Evolutionary conservation across 768 basidiomycete species (phyloP), one percentile per base, ranked within the genome.

Genomic region (Lyophyllum semitale): DNA sequence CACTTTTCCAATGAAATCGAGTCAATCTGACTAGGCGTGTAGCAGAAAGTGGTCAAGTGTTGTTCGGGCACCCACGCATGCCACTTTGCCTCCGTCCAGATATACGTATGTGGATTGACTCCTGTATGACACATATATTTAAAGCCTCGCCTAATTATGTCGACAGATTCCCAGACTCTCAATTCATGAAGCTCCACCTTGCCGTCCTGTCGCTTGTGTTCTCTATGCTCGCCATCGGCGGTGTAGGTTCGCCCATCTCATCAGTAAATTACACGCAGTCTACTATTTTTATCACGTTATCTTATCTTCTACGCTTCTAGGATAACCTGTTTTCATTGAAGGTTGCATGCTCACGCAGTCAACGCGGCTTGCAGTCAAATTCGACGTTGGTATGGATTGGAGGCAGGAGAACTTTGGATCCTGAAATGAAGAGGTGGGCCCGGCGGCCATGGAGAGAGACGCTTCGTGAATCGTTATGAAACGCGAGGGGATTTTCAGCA

Each of bases 391-490:
- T 8, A 12, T 43, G 40, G 27, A 27, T 23, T 2, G 48, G 41
- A 20, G 30, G 30, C 25, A 33, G 23, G 23, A 53, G 57, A 30
- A 3, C 11, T 15, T 20, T 51, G 18, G 38, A 47, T 41, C 53
- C 46, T 3, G 48, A 53, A 35, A 35, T 54, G 9, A 47, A 50
- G 38, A n/a, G n/a, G 29, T 51, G 48, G 41, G 30, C 43, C 5
- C 42, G n/a, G 12, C 25, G 26, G 41, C 43, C 15, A 18, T 37
- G 20, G 25, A 38, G 25, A 30, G 49, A 22, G 35, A 17, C 13
- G 11, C 25, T 30, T 15, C 44, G 22, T 25, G 26, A 54, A 25
- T 20, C 23, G 23, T 22, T 35, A 22, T 38, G 48, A 26, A 37
- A 11, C 4, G 26, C 17, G 18, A 30, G 4, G 32, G n/a, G n/a